These are phyloP conservation scores for Trichoderma atroviride DNA, from an alignment of 2,329 filamentous ascomycete genomes.

Conservation along the genomic window DNA sequence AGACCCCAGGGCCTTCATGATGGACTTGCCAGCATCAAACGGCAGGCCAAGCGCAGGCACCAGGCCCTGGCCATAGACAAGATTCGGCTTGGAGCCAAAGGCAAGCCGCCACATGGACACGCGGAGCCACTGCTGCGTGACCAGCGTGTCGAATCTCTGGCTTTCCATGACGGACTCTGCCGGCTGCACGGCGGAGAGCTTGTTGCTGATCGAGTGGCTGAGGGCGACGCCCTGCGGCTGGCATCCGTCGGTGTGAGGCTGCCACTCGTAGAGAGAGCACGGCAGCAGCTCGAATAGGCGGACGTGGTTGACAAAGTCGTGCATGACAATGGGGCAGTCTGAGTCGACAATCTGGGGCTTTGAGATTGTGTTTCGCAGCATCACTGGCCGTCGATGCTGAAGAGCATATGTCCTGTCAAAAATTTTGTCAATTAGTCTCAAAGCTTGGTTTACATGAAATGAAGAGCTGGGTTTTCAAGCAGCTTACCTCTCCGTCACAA, in stretches of 20 bases:
- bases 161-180: constrained; percentile 38
- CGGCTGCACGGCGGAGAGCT: constrained; percentile 35
- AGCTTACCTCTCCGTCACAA: constrained; percentile 38
- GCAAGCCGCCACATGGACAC: constrained; percentile 40
- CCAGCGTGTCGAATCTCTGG: constrained; percentile 39
- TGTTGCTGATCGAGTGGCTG: constrained; percentile 34
- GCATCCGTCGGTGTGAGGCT: constrained; percentile 30
- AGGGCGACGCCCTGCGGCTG: constrained; percentile 33
- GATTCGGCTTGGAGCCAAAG: constrained; percentile 35
- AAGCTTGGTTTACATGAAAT: not conserved
- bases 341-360: constrained; percentile 39
- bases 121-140: constrained; percentile 40
- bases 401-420: constrained; percentile 37
- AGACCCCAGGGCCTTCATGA: constrained; percentile 34
- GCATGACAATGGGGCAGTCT: constrained; percentile 39
- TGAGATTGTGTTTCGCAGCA: constrained; percentile 36
- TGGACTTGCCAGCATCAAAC: constrained; percentile 37
- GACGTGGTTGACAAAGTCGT: constrained; percentile 41
- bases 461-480: not conserved
- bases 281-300: constrained; percentile 38
- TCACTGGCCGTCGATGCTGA: constrained; percentile 37
- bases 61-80: constrained; percentile 28
- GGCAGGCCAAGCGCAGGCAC: constrained; percentile 33
- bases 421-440: not conserved
- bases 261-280: constrained; percentile 39